phyloP scores from a whole-genome alignment of 805 yeast species.

The Teunomyces barrocoloradensis region DNA sequence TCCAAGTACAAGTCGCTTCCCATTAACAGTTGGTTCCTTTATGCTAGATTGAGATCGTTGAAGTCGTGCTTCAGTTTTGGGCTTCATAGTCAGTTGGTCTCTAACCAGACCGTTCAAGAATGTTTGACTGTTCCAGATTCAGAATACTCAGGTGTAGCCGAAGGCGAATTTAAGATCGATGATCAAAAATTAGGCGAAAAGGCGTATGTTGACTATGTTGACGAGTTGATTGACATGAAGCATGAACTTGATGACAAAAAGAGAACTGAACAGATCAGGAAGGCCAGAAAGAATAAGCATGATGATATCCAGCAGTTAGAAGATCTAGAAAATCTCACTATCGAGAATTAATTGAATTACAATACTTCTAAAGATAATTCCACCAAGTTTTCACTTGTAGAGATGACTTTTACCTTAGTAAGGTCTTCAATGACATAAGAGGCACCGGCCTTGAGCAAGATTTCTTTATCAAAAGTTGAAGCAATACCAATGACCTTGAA shows the following conservation, averaged over 20 bases:
- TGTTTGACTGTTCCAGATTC: slow-evolving; percentile 33
- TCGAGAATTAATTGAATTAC: slow-evolving; percentile 9
- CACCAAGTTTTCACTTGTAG: not conserved
- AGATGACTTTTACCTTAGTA: slow-evolving; percentile 7
- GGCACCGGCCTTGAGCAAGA: slow-evolving; percentile 16
- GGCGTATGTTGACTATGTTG: slow-evolving; percentile 8
- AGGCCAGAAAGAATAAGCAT: slow-evolving; percentile 36
- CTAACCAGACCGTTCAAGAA: slow-evolving; percentile 32
- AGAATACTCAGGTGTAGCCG: slow-evolving; percentile 5
- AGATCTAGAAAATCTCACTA: slow-evolving; percentile 27
- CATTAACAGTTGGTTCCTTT: slow-evolving; percentile 51
- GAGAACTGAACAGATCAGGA: slow-evolving; percentile 34
- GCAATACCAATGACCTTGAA: slow-evolving; percentile 19
- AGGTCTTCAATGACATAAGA: slow-evolving; percentile 17
- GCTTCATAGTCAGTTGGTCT: slow-evolving; percentile 46
- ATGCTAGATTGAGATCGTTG: slow-evolving; percentile 46
- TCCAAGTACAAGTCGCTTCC: slow-evolving; percentile 46
- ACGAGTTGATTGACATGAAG: slow-evolving; percentile 7
- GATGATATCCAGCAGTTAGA: slow-evolving; percentile 25
- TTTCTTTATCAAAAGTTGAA: slow-evolving; percentile 15
- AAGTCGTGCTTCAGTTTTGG: slow-evolving; percentile 54
- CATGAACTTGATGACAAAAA: slow-evolving; percentile 28
- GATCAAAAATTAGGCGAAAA: slow-evolving; percentile 6
- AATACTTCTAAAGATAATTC: not conserved
- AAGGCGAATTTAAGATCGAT: slow-evolving; percentile 6